phyloP scores from a whole-genome alignment of 371 early-diverging fungal genomes.

The Mortierella sp. region DNA sequence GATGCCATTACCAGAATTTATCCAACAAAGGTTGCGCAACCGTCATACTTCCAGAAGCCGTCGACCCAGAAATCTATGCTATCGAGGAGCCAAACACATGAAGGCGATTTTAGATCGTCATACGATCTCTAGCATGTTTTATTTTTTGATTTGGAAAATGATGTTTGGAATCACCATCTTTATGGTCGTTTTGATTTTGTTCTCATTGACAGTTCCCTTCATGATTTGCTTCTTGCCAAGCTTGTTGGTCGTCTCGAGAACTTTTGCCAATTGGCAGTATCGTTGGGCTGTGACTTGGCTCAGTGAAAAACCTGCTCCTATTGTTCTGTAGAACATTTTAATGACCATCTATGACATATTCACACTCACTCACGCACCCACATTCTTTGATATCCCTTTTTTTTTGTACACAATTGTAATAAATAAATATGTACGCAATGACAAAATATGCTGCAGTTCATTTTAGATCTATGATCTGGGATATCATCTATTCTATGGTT shows the following conservation, averaged over 20 bases:
- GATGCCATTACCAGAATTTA: conserved; percentile 37
- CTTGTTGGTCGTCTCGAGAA: conserved; percentile 23
- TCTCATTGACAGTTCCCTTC: conserved; percentile 28
- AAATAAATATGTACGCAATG: background rate
- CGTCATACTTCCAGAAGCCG: conserved; percentile 24
- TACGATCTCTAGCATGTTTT: conserved; percentile 30
- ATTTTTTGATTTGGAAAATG: conserved; percentile 56
- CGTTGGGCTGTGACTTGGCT: conserved; percentile 52
- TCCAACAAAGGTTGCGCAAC: conserved; percentile 6
- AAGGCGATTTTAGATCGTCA: conserved; percentile 23
- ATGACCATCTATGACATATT: background rate
- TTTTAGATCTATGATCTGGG: background rate
- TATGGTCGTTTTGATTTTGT: conserved; percentile 6
- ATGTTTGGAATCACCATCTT: conserved; percentile 39
- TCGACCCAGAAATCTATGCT: conserved; percentile 34
- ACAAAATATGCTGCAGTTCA: background rate
- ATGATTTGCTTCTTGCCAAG: conserved; percentile 45
- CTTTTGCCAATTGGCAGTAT: conserved; percentile 48
- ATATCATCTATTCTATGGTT: conserved; percentile 2
- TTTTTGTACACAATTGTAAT: background rate
- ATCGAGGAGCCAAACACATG: conserved; percentile 27
- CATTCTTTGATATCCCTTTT: background rate
- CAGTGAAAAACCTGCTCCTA: conserved; percentile 39
- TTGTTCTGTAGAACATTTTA: conserved; percentile 17
- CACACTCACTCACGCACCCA: background rate